A percentile compares a stretch with the other conserved stretches of the same genome.
Evolutionary conservation across 202 grass and related monocot species (phyloP).

Genomic region (Elaeis oleifera): DNA sequence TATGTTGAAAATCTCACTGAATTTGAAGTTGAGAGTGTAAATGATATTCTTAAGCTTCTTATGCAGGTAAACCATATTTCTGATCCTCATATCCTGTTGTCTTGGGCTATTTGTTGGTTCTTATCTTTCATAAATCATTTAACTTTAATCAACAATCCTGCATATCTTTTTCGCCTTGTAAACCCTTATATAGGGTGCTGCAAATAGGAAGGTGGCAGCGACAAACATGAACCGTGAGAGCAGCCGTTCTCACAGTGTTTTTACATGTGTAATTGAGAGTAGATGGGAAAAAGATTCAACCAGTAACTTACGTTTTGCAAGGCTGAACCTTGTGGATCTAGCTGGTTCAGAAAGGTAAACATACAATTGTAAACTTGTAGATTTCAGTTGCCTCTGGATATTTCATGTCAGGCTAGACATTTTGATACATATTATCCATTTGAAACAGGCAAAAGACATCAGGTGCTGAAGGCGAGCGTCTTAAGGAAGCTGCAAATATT

Average conservation of each 20-base stretch:
- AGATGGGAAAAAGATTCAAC: slow-evolving; percentile 77
- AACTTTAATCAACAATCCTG: no score
- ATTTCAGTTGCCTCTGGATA: neutral
- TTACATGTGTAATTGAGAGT: slow-evolving; percentile 94
- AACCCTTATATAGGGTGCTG: slow-evolving; percentile 57
- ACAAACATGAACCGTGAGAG: slow-evolving; percentile 97
- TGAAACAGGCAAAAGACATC: slow-evolving; percentile 84
- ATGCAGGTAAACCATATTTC: slow-evolving; percentile 44
- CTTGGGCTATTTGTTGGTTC: neutral
- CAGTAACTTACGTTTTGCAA: slow-evolving; percentile 77
- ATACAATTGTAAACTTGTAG: neutral
- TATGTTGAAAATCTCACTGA: slow-evolving; percentile 97
- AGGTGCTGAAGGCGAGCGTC: slow-evolving; percentile 90
- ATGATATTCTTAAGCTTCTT: slow-evolving; percentile 85
- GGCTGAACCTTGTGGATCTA: slow-evolving; percentile 93
- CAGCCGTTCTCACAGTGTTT: slow-evolving; percentile 90
- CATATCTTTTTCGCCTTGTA: slow-evolving; percentile 5
- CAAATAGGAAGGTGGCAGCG: slow-evolving; percentile 81
- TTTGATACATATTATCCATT: slow-evolving; percentile 29
- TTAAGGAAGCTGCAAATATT: slow-evolving; percentile 92
- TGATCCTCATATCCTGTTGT: neutral
- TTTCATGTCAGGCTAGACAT: slow-evolving; percentile 8
- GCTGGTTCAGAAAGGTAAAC: slow-evolving; percentile 87
- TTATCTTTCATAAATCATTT: no score
- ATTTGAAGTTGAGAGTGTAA: slow-evolving; percentile 66